Evolutionary conservation across 2,329 filamentous ascomycete genomes (phyloP).

Genomic region (Pseudogymnoascus sp.): DNA sequence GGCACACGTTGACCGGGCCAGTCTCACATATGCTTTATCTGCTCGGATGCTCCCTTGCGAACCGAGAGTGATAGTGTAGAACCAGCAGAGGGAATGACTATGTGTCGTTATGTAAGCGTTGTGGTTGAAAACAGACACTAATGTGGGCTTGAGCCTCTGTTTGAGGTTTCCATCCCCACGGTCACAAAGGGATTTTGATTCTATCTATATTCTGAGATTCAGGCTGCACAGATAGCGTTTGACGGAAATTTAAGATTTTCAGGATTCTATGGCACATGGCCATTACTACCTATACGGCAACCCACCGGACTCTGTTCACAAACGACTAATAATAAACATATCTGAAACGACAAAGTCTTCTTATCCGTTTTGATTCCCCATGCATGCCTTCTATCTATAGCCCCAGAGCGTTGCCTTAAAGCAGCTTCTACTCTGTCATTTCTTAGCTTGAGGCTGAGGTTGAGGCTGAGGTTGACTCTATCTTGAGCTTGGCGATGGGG

Average conservation of each 20-base stretch:
- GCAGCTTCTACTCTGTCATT: slow-evolving; percentile 20
- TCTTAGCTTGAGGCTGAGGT: slow-evolving; percentile 8
- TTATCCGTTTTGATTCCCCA: slow-evolving; percentile 24
- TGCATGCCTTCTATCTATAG: slow-evolving; percentile 25
- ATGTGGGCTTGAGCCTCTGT: background rate
- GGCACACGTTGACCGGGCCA: background rate
- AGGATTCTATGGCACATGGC: background rate
- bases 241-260: background rate
- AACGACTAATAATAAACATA: slow-evolving; percentile 16
- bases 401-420: slow-evolving; percentile 20
- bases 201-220: background rate
- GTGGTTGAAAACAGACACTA: background rate
- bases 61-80: no score
- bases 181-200: background rate
- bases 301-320: background rate
- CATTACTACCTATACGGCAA: background rate
- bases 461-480: background rate
- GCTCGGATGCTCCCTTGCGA: no score
- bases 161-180: background rate
- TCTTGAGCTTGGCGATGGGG: background rate
- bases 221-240: background rate
- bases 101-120: background rate
- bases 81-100: background rate
- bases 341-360: slow-evolving; percentile 27
- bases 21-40: no score